Conservation (phyloP, 352 stramenopile species). For the Phytopythium cucurbitacearum region DNA sequence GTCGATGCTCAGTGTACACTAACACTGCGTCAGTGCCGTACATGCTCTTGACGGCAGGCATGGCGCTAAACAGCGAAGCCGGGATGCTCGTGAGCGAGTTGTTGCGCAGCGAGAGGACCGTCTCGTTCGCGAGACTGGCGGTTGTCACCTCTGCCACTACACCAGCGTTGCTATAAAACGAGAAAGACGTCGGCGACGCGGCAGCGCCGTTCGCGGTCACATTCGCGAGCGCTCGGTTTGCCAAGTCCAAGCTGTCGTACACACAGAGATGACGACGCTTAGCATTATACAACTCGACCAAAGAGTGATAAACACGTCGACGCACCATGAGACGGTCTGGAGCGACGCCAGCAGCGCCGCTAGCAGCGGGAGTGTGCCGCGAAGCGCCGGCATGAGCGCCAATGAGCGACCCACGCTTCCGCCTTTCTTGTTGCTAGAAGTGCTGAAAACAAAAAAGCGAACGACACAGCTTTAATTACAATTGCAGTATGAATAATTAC, state of each 20-base stretch:
- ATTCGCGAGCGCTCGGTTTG: slow-evolving; percentile 25
- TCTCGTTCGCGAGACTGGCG: slow-evolving; percentile 20
- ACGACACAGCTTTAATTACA: no score
- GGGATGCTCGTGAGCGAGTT: slow-evolving; percentile 43
- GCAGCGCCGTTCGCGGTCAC: slow-evolving; percentile 16
- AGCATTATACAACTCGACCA: background rate
- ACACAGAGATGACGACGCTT: background rate
- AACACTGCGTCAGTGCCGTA: slow-evolving; percentile 1
- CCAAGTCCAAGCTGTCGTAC: slow-evolving; percentile 31
- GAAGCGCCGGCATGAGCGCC: background rate
- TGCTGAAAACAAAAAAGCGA: no score
- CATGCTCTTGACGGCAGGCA: slow-evolving; percentile 33
- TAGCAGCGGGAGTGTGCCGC: background rate
- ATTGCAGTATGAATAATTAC: no score
- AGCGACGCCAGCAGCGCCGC: slow-evolving; percentile 1
- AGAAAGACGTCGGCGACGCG: slow-evolving; percentile 13
- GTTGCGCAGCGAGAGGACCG: slow-evolving; percentile 36
- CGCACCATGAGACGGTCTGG: background rate
- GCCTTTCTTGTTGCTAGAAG: no score
- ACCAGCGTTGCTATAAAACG: slow-evolving; percentile 15
- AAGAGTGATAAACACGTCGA: slow-evolving; percentile 1
- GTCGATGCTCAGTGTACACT: no score
- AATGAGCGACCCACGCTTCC: no score
- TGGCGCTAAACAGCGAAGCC: slow-evolving; percentile 35
- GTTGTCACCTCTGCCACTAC: slow-evolving; percentile 16